Evolutionary conservation across 2,329 filamentous ascomycete genomes (phyloP), one percentile per base, ranked within the genome.

Genomic region (Neonectria faginata): DNA sequence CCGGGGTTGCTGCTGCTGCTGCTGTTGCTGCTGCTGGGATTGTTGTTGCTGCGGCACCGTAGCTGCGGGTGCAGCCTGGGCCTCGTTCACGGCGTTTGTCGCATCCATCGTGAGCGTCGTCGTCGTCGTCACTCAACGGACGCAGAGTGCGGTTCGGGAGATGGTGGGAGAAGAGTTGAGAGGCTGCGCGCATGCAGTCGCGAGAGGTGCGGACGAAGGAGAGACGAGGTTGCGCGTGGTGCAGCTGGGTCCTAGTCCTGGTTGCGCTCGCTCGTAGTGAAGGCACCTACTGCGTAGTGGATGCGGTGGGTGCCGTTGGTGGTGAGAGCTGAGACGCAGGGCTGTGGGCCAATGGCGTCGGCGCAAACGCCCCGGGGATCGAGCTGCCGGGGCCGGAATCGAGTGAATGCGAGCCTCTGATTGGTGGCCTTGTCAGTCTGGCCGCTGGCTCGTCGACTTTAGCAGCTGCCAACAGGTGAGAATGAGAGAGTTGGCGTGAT

Each of bases 61-160:
- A 65, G 61, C 65, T 59, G 55, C 39, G 55, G 66, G 65, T 48
- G 50, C 68, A 71, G 65, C 61, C 55, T 60, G 54, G 65, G 64
- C 64, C 62, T 70, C 67, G 44, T 62, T 67, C 52, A 62, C 61
- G 54, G 47, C 20, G 54, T 36, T 70, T 52, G 69, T 74, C 70
- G 72, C 68, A 72, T 75, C 70, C 73, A 75, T 75, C 51, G 53
- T 69, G 47, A 50, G 65, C 55, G 59, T 62, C 47, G 39, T 57
- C 45, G 54, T 66, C 53, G 61, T 53, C 42, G 31, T 64, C 60
- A 67, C 65, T 67, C 64, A 63, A 52, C 57, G 39, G 48, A 61
- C 31, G 53, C 50, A 53, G 39, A 54, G 54, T 62, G 31, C 59
- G 63, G 52, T 55, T 67, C 42, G 41, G 60, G 60, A 56, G 60